Conservation (phyloP, 164 flowering plant species). For the Liriodendron chinense region DNA sequence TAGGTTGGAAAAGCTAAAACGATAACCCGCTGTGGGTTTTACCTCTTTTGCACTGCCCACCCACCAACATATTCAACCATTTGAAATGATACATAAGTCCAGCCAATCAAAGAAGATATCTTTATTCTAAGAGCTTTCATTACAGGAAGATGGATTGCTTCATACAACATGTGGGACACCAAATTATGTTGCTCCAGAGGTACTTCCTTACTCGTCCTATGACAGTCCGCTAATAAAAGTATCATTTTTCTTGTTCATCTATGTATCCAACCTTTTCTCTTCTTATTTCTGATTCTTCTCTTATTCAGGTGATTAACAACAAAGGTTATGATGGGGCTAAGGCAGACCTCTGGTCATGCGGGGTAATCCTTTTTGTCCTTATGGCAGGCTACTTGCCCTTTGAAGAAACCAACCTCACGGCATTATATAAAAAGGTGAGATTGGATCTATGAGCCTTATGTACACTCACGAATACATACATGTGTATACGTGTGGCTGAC, state of each 20-base stretch:
- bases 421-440: slow-evolving; percentile 79
- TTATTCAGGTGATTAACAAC: slow-evolving; percentile 69
- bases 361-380: slow-evolving; percentile 89
- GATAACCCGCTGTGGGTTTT: background rate
- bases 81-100: background rate
- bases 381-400: slow-evolving; percentile 97
- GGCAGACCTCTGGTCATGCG: slow-evolving; percentile 98
- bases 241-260: background rate
- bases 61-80: background rate
- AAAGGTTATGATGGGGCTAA: slow-evolving; percentile 97
- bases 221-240: background rate
- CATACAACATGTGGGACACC: slow-evolving; percentile 98
- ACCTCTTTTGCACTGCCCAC: background rate
- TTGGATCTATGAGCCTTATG: background rate
- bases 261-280: background rate
- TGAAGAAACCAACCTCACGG: slow-evolving; percentile 82
- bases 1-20: background rate
- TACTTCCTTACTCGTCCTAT: slow-evolving; percentile 9
- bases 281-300: slow-evolving; percentile 2
- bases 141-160: slow-evolving; percentile 92
- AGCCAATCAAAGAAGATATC: background rate
- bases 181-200: slow-evolving; percentile 99
- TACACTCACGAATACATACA: background rate
- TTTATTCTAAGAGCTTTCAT: slow-evolving; percentile 3
- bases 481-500: background rate